A percentile compares a stretch with the other conserved stretches of the same genome.
These are phyloP conservation scores for Pachysolen tannophilus DNA, from an alignment of 805 yeast species.

Conservation along the genomic window DNA sequence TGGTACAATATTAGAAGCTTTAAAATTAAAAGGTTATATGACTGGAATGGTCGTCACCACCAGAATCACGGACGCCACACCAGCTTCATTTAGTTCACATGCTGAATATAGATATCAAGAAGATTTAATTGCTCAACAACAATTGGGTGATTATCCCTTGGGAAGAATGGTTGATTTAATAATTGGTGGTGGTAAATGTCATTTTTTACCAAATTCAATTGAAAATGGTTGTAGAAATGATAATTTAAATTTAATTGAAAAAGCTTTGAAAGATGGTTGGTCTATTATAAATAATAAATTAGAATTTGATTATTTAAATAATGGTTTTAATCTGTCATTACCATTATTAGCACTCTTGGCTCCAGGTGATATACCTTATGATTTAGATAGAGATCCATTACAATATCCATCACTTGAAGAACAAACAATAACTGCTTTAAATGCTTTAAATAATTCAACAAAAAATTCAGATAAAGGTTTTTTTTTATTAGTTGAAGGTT, in stretches of 20 bases:
- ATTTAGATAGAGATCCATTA: conserved; percentile 58
- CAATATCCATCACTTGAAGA: conserved; percentile 75
- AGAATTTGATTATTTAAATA: conserved; percentile 47
- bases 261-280: conserved; percentile 59
- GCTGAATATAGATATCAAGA: conserved; percentile 70
- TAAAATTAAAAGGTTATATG: conserved; percentile 68
- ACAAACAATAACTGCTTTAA: conserved; percentile 67
- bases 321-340: conserved; percentile 56
- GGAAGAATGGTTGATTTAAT: conserved; percentile 78
- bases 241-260: conserved; percentile 55
- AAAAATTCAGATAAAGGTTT: conserved; percentile 74
- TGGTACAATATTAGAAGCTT: conserved; percentile 84
- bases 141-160: conserved; percentile 71
- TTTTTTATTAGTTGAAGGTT: conserved; percentile 82
- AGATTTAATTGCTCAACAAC: conserved; percentile 81
- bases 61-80: conserved; percentile 90
- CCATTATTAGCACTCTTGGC: conserved; percentile 78
- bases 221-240: conserved; percentile 68
- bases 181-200: conserved; percentile 89
- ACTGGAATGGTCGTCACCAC: conserved; percentile 94
- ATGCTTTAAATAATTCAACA: conserved; percentile 58
- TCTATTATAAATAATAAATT: conserved; percentile 49
- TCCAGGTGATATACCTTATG: conserved; percentile 75
- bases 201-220: conserved; percentile 53
- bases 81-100: conserved; percentile 83